Conservation (phyloP, 2,329 filamentous ascomycete species). For the Metarhizium sp. region DNA sequence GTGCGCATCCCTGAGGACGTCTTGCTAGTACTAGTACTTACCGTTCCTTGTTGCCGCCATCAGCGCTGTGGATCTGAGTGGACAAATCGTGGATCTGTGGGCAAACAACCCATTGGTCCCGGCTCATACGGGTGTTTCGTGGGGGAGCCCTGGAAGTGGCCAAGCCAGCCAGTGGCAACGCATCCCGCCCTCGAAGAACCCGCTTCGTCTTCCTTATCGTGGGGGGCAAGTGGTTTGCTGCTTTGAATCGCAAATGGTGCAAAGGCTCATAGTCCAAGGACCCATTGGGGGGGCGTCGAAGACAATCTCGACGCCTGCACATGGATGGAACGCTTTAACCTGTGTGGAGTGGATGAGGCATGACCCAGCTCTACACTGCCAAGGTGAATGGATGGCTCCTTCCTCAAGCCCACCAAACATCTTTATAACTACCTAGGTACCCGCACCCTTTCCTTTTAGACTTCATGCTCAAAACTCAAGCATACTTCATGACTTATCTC, state of each 20-base stretch:
- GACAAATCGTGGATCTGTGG: slow-evolving; percentile 1
- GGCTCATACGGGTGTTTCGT: not conserved
- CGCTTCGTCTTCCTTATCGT: not conserved
- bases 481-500: too few species aligned
- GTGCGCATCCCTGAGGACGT: too few species aligned
- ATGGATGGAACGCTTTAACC: not conserved
- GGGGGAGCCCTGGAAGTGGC: not conserved
- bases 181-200: not conserved
- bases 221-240: slow-evolving; percentile 2
- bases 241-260: not conserved
- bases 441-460: too few species aligned
- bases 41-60: not conserved
- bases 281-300: too few species aligned
- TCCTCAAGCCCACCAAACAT: not conserved
- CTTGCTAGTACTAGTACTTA: too few species aligned
- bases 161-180: not conserved
- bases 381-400: not conserved
- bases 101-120: slow-evolving; percentile 1
- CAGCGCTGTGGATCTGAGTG: not conserved
- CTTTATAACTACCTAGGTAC: too few species aligned
- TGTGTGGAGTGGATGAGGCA: not conserved
- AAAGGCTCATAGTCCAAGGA: not conserved
- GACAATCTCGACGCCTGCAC: not conserved
- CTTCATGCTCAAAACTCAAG: too few species aligned
- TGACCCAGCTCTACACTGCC: not conserved